A percentile compares a stretch with the other conserved stretches of the same genome.
Conservation (phyloP, 768 basidiomycete species). For the Cystofilobasidium macerans region DNA sequence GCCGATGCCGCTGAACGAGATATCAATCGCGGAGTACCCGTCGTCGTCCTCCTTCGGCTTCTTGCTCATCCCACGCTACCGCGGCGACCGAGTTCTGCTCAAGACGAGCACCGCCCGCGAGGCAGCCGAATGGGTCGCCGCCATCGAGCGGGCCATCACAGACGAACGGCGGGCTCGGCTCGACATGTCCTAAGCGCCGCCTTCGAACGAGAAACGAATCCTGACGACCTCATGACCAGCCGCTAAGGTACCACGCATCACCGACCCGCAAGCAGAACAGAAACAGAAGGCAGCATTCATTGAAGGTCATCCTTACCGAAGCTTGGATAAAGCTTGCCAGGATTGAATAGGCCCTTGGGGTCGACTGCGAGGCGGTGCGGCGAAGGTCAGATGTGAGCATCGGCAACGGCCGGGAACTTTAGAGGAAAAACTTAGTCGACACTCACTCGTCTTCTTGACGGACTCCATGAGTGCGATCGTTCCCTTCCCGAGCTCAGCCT, state of each 20-base stretch:
- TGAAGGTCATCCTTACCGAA: neutral
- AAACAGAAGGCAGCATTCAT: too few species aligned
- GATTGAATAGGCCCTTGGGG: conserved; percentile 18
- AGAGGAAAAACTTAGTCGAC: neutral
- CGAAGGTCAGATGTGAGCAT: neutral
- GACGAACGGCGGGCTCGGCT: neutral
- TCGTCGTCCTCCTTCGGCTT: conserved; percentile 3
- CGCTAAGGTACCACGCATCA: too few species aligned
- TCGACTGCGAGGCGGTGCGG: neutral
- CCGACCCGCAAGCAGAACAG: too few species aligned
- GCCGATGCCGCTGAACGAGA: conserved; percentile 18
- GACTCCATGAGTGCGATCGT: conserved; percentile 76
- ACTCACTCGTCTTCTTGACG: conserved; percentile 51
- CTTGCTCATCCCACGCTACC: conserved; percentile 15
- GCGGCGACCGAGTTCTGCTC: conserved; percentile 13
- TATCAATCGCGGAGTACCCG: conserved; percentile 1
- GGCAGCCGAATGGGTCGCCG: conserved; percentile 13
- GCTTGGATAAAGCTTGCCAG: conserved; percentile 19
- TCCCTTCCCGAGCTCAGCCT: conserved; percentile 64
- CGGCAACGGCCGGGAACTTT: neutral
- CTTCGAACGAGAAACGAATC: neutral
- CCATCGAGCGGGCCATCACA: conserved; percentile 19
- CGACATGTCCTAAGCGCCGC: neutral
- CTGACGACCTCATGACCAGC: too few species aligned
- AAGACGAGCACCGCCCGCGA: neutral